Evolutionary conservation across 345 rosid species (phyloP).

Genomic region (Pistacia atlantica): DNA sequence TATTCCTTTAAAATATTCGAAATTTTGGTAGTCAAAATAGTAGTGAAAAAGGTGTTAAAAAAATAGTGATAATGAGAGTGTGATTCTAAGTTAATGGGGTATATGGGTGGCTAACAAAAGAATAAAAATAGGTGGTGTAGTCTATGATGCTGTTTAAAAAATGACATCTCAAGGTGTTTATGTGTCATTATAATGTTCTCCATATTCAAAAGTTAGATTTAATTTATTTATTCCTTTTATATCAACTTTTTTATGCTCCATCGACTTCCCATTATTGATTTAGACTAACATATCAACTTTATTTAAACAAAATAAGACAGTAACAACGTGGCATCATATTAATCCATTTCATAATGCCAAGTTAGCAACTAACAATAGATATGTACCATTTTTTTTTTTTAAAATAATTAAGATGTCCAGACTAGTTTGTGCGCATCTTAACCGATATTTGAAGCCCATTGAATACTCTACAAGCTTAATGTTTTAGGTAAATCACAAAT

Average conservation of each 20-base stretch:
- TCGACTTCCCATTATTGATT: not conserved
- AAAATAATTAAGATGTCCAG: no score
- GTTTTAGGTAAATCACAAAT: no score
- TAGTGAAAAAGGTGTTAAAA: not conserved
- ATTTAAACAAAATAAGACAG: not conserved
- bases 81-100: slow-evolving; percentile 8
- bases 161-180: slow-evolving; percentile 24
- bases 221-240: not conserved
- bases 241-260: not conserved
- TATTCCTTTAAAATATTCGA: not conserved
- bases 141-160: not conserved
- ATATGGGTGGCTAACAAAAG: not conserved
- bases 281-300: not conserved
- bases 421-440: no score
- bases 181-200: slow-evolving; percentile 2
- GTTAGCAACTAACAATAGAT: no score
- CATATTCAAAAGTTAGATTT: not conserved
- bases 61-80: not conserved
- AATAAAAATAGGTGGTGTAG: not conserved
- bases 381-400: no score
- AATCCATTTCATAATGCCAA: no score
- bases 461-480: no score
- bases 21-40: not conserved
- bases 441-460: no score
- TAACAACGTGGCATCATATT: no score